phyloP scores from a whole-genome alignment of 73 alveolate genomes.

The Stentor coeruleus region DNA sequence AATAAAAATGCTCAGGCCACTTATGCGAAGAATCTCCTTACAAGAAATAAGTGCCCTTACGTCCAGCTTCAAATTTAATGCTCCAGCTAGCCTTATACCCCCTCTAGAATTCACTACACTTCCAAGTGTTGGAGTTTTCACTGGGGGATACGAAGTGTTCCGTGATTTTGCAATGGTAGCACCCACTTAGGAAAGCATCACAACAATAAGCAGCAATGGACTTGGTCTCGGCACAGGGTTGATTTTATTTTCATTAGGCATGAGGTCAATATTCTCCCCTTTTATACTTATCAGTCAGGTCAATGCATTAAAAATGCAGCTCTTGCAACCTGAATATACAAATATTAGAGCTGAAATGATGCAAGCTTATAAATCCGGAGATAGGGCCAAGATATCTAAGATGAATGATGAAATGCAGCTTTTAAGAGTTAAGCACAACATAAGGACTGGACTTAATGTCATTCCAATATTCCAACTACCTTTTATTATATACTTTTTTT shows the following conservation, averaged over 20 bases:
- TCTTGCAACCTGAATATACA: constrained; percentile 73
- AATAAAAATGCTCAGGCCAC: no score
- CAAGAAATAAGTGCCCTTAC: no score
- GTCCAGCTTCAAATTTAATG: no score
- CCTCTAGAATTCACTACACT: background rate
- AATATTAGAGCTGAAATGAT: constrained; percentile 45
- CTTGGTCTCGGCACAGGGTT: constrained; percentile 73
- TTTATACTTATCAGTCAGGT: constrained; percentile 54
- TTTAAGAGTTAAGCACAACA: constrained; percentile 58
- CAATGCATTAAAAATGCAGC: constrained; percentile 62
- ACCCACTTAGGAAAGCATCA: background rate
- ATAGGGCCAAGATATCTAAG: constrained; percentile 52
- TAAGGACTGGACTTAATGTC: constrained; percentile 53
- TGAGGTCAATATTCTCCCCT: constrained; percentile 66
- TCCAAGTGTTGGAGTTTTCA: background rate
- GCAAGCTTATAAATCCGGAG: constrained; percentile 58
- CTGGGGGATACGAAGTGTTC: constrained; percentile 6
- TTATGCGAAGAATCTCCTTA: no score
- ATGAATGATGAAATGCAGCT: constrained; percentile 50
- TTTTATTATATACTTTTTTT: constrained; percentile 64
- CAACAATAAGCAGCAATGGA: constrained; percentile 46
- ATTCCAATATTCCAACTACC: constrained; percentile 69
- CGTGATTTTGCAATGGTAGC: constrained; percentile 21
- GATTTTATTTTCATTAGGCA: constrained; percentile 45
- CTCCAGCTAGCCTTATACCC: no score